Percentiles rank a stretch among this genome's conserved stretches.
These are phyloP conservation scores for Eucalyptus sp. DNA, from an alignment of 345 rosid species.

Conservation along the genomic window DNA sequence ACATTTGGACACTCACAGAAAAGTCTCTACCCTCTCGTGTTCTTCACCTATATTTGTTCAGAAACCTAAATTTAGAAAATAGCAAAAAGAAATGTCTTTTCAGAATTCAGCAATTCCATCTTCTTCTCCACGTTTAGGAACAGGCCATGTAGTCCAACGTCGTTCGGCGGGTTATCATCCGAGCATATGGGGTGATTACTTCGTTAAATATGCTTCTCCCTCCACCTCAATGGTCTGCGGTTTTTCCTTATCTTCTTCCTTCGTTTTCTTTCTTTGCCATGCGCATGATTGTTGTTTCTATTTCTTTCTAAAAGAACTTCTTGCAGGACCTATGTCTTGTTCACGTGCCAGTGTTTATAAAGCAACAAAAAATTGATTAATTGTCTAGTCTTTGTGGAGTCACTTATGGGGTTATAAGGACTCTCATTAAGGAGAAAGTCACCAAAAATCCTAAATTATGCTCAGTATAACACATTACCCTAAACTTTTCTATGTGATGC, in stretches of 20 bases:
- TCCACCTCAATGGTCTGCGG: background rate
- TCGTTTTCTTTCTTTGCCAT: background rate
- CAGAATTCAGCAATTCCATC: background rate
- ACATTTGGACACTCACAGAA: background rate
- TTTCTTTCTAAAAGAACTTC: background rate
- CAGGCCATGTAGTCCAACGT: background rate
- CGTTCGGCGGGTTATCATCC: constrained; percentile 3
- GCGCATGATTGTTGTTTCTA: background rate
- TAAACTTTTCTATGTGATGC: too few relatives aligned
- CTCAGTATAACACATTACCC: too few relatives aligned
- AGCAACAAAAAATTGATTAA: background rate
- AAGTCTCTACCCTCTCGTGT: background rate
- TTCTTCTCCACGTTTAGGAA: background rate
- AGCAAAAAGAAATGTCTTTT: background rate
- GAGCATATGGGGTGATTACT: constrained; percentile 8
- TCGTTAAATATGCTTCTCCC: background rate
- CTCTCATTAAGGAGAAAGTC: background rate
- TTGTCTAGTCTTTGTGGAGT: background rate
- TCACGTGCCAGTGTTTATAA: background rate
- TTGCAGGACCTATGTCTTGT: background rate
- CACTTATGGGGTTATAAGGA: background rate
- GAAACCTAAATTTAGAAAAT: background rate
- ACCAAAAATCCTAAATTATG: too few relatives aligned
- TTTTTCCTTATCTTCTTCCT: background rate
- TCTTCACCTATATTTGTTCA: background rate